phyloP scores from a whole-genome alignment of 495 filamentous ascomycete species.

The Hypoxylon lenormandii region DNA sequence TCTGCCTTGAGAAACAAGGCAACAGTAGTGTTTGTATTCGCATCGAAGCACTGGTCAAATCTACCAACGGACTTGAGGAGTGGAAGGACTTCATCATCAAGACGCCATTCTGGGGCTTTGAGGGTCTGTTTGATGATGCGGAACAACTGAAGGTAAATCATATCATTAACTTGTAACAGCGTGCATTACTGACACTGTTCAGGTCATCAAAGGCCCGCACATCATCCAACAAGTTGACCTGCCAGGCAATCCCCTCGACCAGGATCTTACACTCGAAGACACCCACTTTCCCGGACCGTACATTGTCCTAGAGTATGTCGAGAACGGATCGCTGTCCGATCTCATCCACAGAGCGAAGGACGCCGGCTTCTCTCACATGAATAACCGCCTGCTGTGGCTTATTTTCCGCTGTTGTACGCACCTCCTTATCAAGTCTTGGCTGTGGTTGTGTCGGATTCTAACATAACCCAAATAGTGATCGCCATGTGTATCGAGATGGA shows the following conservation, averaged over 20 bases:
- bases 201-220: background rate
- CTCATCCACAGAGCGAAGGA: background rate
- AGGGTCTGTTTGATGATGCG: background rate
- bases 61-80: background rate
- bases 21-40: background rate
- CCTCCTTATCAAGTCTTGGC: background rate
- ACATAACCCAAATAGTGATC: background rate
- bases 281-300: background rate
- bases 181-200: background rate
- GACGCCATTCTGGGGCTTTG: background rate
- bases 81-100: constrained; percentile 1
- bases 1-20: background rate
- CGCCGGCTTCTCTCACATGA: background rate
- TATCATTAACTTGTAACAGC: background rate
- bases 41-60: background rate
- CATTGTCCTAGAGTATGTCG: background rate
- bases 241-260: background rate
- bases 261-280: background rate
- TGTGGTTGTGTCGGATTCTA: background rate
- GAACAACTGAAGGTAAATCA: background rate
- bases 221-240: background rate
- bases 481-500: background rate
- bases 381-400: background rate
- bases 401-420: constrained; percentile 1
- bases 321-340: background rate